Evolutionary conservation across 1,284 basidiomycete genomes (phyloP).

Genomic region (Phellinidium pouzarii): DNA sequence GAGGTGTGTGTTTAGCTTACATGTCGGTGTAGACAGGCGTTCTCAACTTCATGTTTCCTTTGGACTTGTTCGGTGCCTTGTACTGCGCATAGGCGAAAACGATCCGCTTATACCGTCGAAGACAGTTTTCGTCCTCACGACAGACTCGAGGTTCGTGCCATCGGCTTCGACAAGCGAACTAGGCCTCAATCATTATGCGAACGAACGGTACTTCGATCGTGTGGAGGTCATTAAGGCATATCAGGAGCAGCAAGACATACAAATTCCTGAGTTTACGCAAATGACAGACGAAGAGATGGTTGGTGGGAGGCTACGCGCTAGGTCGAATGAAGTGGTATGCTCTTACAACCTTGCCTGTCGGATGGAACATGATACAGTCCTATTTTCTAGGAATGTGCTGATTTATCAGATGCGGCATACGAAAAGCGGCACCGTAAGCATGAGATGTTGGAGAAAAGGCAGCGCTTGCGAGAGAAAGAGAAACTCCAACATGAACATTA

Average conservation of each 20-base stretch:
- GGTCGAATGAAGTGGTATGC: conserved; percentile 63
- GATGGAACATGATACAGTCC: conserved; percentile 20
- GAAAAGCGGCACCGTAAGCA: conserved; percentile 80
- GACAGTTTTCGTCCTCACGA: conserved; percentile 64
- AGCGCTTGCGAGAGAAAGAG: conserved; percentile 82
- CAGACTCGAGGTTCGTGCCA: conserved; percentile 44
- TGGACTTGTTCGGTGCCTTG: conserved; percentile 12
- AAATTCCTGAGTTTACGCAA: conserved; percentile 62
- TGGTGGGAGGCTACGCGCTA: conserved; percentile 59
- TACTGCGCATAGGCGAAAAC: conserved; percentile 49
- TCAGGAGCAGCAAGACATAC: conserved; percentile 58
- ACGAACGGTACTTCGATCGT: conserved; percentile 69
- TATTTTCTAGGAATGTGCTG: conserved; percentile 36
- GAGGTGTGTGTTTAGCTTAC: conserved; percentile 44
- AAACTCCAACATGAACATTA: conserved; percentile 87
- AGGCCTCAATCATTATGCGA: conserved; percentile 49
- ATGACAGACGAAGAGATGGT: conserved; percentile 54
- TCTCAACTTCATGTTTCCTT: conserved; percentile 2
- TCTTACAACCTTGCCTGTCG: conserved; percentile 19
- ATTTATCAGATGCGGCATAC: conserved; percentile 82
- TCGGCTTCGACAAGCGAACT: conserved; percentile 34
- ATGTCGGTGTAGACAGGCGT: conserved; percentile 19
- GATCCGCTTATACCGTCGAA: conserved; percentile 60
- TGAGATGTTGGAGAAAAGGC: conserved; percentile 80
- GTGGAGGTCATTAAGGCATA: conserved; percentile 68